Conservation (phyloP, 169 alveolate species). For the Eimeria praecox region DNA sequence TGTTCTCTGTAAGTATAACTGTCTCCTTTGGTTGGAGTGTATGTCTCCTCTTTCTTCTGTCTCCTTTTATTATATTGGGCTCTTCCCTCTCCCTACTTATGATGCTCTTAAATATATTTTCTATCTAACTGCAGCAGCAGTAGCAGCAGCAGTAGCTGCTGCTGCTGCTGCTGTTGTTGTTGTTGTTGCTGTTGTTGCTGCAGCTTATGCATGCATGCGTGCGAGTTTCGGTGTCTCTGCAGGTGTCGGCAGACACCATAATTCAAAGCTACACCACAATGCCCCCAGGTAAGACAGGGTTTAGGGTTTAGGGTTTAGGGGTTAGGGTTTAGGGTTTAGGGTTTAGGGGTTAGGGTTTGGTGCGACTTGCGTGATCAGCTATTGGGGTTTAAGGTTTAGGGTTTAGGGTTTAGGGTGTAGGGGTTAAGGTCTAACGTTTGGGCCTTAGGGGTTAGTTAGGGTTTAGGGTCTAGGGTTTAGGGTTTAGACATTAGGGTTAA, state of each 20-base stretch:
- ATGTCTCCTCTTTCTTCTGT: not conserved
- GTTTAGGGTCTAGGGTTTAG: slow-evolving; percentile 15
- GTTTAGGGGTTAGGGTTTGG: slow-evolving; percentile 32
- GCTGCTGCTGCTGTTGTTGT: slow-evolving; percentile 11
- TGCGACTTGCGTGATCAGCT: too few species aligned
- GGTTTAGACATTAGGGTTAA: not conserved
- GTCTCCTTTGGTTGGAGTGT: too few species aligned
- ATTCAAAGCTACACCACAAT: slow-evolving; percentile 77
- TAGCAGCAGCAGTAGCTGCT: not conserved
- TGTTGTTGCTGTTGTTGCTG: slow-evolving; percentile 40
- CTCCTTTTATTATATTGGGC: not conserved
- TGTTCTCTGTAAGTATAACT: slow-evolving; percentile 4
- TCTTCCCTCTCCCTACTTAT: not conserved
- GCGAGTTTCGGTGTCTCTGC: not conserved
- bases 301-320: not conserved
- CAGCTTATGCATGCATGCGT: not conserved
- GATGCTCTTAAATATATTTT: not conserved
- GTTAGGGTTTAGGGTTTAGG: slow-evolving; percentile 6
- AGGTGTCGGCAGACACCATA: slow-evolving; percentile 69
- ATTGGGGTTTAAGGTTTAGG: not conserved
- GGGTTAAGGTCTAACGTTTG: too few species aligned
- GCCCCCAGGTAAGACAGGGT: slow-evolving; percentile 77
- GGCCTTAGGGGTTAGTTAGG: too few species aligned
- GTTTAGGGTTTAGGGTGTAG: not conserved
- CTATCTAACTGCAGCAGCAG: too few species aligned